Percentiles rank a stretch among this genome's conserved stretches.
These are phyloP conservation scores for Macadamia integrifolia DNA, from an alignment of 164 flowering plant species.

Conservation along the genomic window DNA sequence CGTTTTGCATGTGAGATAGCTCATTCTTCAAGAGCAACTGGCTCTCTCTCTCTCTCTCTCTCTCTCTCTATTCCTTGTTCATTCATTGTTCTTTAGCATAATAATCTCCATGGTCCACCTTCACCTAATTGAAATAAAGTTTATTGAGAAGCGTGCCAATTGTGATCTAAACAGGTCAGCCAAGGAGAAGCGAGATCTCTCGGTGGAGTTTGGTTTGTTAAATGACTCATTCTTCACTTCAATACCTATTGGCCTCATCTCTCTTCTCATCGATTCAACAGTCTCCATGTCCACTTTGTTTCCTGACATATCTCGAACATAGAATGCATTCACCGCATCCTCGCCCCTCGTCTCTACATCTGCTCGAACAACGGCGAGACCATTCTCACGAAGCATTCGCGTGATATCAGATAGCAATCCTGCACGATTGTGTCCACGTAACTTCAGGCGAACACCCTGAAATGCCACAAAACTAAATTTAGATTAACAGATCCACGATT, in stretches of 20 bases:
- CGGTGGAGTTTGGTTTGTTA: conserved; percentile 11
- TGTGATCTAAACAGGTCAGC: conserved; percentile 41
- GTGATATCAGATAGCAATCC: conserved; percentile 73
- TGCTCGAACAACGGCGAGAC: conserved; percentile 59
- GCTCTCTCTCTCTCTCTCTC: too few species aligned
- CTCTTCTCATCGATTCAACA: conserved; percentile 52
- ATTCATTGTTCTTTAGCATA: too few species aligned
- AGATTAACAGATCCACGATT: not conserved
- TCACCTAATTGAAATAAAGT: conserved; percentile 27
- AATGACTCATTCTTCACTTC: conserved; percentile 29
- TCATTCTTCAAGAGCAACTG: too few species aligned
- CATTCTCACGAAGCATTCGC: conserved; percentile 58
- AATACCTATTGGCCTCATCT: conserved; percentile 43
- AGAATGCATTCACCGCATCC: conserved; percentile 50
- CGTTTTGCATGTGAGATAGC: too few species aligned
- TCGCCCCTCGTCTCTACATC: conserved; percentile 63
- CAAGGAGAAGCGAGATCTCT: conserved; percentile 34
- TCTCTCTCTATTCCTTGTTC: too few species aligned
- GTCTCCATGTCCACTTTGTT: conserved; percentile 49
- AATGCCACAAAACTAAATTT: not conserved
- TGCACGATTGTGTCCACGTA: conserved; percentile 46
- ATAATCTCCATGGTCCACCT: not conserved
- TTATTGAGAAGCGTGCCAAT: conserved; percentile 48
- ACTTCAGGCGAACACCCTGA: conserved; percentile 61
- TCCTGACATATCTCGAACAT: conserved; percentile 56